Evolutionary conservation across 2,329 filamentous ascomycete genomes (phyloP).

Genomic region (Onygena corvina): DNA sequence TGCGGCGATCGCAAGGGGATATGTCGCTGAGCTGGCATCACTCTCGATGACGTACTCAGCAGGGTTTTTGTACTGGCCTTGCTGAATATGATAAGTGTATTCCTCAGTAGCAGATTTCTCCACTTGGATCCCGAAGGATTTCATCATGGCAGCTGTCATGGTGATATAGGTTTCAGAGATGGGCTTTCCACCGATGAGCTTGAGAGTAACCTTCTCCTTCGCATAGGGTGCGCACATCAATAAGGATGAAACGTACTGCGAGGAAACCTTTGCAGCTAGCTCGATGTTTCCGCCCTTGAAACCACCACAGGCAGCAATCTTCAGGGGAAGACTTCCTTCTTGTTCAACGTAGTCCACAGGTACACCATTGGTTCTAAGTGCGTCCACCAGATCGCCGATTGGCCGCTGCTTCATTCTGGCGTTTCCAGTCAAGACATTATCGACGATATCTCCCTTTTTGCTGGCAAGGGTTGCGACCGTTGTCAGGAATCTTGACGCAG

Average conservation of each 20-base stretch:
- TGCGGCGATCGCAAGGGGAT: constrained; percentile 83
- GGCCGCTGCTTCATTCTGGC: constrained; percentile 91
- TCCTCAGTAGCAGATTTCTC: constrained; percentile 62
- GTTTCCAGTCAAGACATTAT: constrained; percentile 82
- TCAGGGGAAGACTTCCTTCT: constrained; percentile 69
- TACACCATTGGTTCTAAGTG: constrained; percentile 76
- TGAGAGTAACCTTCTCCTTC: constrained; percentile 81
- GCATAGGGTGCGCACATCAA: constrained; percentile 96
- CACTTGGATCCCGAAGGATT: constrained; percentile 73
- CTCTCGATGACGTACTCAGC: constrained; percentile 83
- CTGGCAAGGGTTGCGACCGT: constrained; percentile 73
- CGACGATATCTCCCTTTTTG: constrained; percentile 46
- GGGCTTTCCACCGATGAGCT: constrained; percentile 87
- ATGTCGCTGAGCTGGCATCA: constrained; percentile 94
- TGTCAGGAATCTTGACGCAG: constrained; percentile 87
- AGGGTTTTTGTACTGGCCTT: constrained; percentile 71
- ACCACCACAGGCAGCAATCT: constrained; percentile 68
- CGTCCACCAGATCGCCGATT: constrained; percentile 85
- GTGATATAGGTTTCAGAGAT: constrained; percentile 97
- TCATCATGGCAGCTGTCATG: constrained; percentile 99
- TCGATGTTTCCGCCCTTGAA: constrained; percentile 80
- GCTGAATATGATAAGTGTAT: constrained; percentile 88
- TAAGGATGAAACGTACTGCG: constrained; percentile 96
- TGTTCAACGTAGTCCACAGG: constrained; percentile 73
- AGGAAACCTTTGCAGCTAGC: constrained; percentile 87